These are phyloP conservation scores for Erythrophleum fordii DNA, from an alignment of 306 rosid species.

Conservation along the genomic window DNA sequence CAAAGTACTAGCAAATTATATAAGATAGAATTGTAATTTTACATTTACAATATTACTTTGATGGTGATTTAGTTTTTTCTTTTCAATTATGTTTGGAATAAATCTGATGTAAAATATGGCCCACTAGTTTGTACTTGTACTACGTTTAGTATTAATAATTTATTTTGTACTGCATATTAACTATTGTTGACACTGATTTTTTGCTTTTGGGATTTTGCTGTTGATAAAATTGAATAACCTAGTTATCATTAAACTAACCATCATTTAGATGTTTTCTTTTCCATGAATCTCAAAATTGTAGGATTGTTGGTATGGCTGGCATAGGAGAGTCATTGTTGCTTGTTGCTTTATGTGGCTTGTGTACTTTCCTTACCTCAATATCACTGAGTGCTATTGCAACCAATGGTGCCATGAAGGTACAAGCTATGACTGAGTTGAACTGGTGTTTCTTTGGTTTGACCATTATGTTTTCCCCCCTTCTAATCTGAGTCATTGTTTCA, in stretches of 20 bases:
- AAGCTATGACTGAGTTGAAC: conserved; percentile 29
- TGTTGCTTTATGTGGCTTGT: conserved; percentile 84
- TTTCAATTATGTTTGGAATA: background rate
- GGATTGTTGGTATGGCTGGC: conserved; percentile 99
- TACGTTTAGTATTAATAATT: conserved; percentile 16
- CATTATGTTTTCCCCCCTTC: conserved; percentile 3
- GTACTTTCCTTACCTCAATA: conserved; percentile 94
- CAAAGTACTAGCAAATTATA: no score
- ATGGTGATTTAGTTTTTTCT: background rate
- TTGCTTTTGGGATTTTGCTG: conserved; percentile 21
- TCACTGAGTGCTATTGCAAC: conserved; percentile 99
- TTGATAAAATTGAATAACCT: conserved; percentile 36
- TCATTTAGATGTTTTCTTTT: conserved; percentile 28
- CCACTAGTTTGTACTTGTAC: conserved; percentile 6
- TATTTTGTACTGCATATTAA: conserved; percentile 11
- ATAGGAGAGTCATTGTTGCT: conserved; percentile 73
- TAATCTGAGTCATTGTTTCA: conserved; percentile 20
- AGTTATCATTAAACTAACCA: conserved; percentile 27
- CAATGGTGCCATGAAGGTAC: conserved; percentile 99
- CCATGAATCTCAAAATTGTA: conserved; percentile 49
- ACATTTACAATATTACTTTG: background rate
- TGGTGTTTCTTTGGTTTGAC: conserved; percentile 16
- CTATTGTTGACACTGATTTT: background rate
- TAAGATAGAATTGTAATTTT: background rate
- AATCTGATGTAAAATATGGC: background rate